A percentile compares a stretch with the other conserved stretches of the same genome.
phyloP scores from a whole-genome alignment of 495 filamentous ascomycete genomes.

The Xylaria longipes region DNA sequence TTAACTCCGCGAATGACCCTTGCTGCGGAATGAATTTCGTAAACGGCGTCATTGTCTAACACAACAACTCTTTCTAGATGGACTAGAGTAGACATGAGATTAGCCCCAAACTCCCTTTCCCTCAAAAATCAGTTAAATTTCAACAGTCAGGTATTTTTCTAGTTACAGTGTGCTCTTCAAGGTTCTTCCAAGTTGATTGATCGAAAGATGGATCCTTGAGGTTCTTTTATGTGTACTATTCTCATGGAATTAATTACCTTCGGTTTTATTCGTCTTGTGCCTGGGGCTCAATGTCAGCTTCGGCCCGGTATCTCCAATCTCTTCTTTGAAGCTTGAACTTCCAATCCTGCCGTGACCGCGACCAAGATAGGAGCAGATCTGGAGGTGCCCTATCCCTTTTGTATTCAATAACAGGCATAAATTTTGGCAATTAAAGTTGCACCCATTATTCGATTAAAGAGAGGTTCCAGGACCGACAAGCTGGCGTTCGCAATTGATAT shows the following conservation, averaged over 20 bases:
- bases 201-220: neutral
- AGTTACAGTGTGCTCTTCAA: neutral
- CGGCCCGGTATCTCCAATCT: neutral
- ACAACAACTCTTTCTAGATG: neutral
- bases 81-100: neutral
- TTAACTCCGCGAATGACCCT: neutral
- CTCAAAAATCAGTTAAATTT: neutral
- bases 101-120: neutral
- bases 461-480: slow-evolving; percentile 31
- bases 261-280: neutral
- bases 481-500: slow-evolving; percentile 28
- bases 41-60: neutral
- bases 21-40: neutral
- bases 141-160: neutral
- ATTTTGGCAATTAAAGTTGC: slow-evolving; percentile 19
- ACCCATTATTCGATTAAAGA: slow-evolving; percentile 11
- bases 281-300: neutral
- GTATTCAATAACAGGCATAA: neutral
- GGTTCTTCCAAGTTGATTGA: neutral
- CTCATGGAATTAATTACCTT: neutral
- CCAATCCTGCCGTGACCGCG: neutral
- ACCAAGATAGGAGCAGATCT: neutral
- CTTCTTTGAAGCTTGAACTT: neutral
- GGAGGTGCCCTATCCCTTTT: neutral
- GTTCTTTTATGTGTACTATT: neutral